Conservation (phyloP, 176 grass and related monocot species). For the Alloteropsis semialata region DNA sequence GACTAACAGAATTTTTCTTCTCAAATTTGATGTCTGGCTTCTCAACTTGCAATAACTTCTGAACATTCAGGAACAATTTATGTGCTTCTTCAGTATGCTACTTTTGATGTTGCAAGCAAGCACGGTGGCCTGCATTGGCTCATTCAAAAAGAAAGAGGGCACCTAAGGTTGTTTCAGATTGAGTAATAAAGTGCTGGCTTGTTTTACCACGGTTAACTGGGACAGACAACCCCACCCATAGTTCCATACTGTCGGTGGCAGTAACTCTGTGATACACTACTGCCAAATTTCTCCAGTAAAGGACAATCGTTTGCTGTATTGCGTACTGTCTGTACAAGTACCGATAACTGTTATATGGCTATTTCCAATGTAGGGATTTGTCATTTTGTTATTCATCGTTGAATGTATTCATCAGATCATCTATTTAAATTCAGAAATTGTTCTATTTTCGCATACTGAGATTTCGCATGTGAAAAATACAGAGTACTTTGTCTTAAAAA, state of each 20-base stretch:
- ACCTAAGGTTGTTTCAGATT: constrained; percentile 9
- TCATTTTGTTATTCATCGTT: neutral
- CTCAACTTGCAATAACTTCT: neutral
- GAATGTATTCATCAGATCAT: neutral
- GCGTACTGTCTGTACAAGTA: neutral
- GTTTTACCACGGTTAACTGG: neutral
- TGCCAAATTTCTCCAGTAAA: neutral
- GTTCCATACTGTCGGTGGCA: neutral
- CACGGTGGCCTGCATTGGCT: constrained; percentile 19
- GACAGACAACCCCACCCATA: neutral
- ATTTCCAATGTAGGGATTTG: neutral
- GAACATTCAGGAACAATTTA: neutral
- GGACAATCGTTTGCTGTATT: neutral
- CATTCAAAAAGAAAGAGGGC: neutral
- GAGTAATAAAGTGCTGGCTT: neutral
- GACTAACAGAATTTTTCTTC: constrained; percentile 3
- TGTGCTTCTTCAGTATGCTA: neutral
- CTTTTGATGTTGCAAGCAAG: constrained; percentile 17
- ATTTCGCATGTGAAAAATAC: neutral
- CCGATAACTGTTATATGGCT: neutral
- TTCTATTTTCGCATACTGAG: neutral
- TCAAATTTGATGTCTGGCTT: neutral
- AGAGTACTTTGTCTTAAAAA: neutral
- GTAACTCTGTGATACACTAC: neutral
- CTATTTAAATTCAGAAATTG: neutral